Evolutionary conservation across 176 grass and related monocot species (phyloP), one percentile per base, ranked within the genome.

Genomic region (Carex scoparia): DNA sequence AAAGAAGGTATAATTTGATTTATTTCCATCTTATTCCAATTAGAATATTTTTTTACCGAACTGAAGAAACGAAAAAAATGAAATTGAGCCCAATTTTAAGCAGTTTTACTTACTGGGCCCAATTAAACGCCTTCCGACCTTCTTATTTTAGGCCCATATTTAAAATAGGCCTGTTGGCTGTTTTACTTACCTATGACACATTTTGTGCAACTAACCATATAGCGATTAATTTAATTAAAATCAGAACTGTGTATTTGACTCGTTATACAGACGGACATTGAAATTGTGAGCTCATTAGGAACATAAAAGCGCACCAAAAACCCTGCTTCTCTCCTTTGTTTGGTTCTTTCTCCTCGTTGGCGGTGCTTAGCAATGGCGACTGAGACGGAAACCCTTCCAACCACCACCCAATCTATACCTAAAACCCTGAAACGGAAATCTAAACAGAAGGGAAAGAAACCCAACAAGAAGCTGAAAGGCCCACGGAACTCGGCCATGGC

Each of bases 401-500:
- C 46, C 35, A 81, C 51, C 57, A 63, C 70, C 23, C 84, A 32
- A 79, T 61, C 84, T 37, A 79, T 65, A 30, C 56, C 71, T 30
- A 86, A 65, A 63, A 57, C 69, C 68, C 46, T 86, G 1, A 97
- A 94, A 72, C 77, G 91, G 16, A 92, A 91, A 85, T 69, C 42
- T 1, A 82, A 85, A 3, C 35, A 23, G 4, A 90, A 87, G 75
- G 35, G 35, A 4, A 85, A 81, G 54, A 88, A 81, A 3, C 51
- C 82, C 18, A 72, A 1, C 32, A 91, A 91, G 76, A 87, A 68
- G 46, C 68, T 73, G 31, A 90, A 80, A 63, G 40, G 61, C 14
- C 77, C 77, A 10, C 64, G 75, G 65, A 80, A 61, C 69, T 68
- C 87, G 81, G 82, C 67, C 9, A 79, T 86, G 53, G 78, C 65